Evolutionary conservation across 2,329 filamentous ascomycete species (phyloP).

Genomic region (Cordyceps militaris): DNA sequence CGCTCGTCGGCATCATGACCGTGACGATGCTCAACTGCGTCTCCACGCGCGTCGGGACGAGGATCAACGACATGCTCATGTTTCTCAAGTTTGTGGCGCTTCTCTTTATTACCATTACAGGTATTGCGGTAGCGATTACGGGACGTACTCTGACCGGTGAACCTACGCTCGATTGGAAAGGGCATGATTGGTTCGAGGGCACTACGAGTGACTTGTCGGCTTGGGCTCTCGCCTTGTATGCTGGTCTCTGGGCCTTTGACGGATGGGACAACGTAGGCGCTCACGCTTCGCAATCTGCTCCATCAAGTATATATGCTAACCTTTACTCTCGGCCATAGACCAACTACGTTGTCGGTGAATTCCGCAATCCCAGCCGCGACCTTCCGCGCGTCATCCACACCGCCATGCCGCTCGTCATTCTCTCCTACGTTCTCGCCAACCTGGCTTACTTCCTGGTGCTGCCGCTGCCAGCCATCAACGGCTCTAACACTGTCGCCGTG

Average conservation of each 20-base stretch:
- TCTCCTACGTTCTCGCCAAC: conserved; percentile 86
- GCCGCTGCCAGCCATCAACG: conserved; percentile 71
- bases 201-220: conserved; percentile 73
- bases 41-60: conserved; percentile 80
- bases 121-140: conserved; percentile 82
- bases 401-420: conserved; percentile 88
- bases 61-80: conserved; percentile 89
- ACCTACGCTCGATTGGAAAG: conserved; percentile 81
- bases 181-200: conserved; percentile 77
- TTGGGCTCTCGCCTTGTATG: conserved; percentile 93
- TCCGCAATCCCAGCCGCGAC: conserved; percentile 83
- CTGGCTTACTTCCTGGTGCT: conserved; percentile 91
- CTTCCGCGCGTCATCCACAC: conserved; percentile 93
- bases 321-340: conserved; percentile 47
- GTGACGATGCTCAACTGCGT: conserved; percentile 86
- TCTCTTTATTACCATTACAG: conserved; percentile 76
- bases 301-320: conserved; percentile 11
- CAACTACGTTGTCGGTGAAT: conserved; percentile 96
- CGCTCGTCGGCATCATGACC: conserved; percentile 63
- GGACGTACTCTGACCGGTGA: conserved; percentile 71
- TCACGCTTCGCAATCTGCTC: no score
- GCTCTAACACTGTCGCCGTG: conserved; percentile 90
- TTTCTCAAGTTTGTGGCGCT: conserved; percentile 92
- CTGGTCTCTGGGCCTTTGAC: conserved; percentile 95
- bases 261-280: conserved; percentile 91